Percentiles rank a stretch among this genome's conserved stretches.
Evolutionary conservation across 345 rosid species (phyloP).

Genomic region (Laguncularia racemosa): DNA sequence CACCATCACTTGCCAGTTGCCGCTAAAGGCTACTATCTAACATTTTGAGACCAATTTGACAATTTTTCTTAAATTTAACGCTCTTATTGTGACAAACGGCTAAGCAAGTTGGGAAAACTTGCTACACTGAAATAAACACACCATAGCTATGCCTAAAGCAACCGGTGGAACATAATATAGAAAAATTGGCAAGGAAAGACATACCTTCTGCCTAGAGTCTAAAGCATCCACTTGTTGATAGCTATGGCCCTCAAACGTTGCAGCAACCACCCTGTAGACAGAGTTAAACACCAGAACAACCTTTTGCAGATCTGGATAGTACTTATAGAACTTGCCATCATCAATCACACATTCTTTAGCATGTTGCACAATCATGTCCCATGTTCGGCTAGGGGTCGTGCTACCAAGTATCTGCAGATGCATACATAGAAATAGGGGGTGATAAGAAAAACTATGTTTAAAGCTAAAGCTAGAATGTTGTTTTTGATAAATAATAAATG

Average conservation of each 20-base stretch:
- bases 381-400: slow-evolving; percentile 33
- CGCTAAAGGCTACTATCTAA: too few relatives aligned
- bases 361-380: slow-evolving; percentile 56
- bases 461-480: too few relatives aligned
- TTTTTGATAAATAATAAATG: too few relatives aligned
- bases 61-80: too few relatives aligned
- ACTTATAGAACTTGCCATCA: slow-evolving; percentile 32
- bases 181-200: neutral
- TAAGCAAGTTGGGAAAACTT: neutral
- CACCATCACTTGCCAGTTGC: neutral
- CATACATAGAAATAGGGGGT: slow-evolving; percentile 1
- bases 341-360: slow-evolving; percentile 50
- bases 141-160: neutral
- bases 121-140: neutral
- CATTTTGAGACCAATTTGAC: too few relatives aligned
- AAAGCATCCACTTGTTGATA: slow-evolving; percentile 23
- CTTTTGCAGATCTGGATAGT: slow-evolving; percentile 18
- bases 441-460: too few relatives aligned
- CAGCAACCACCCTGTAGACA: slow-evolving; percentile 36
- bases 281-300: slow-evolving; percentile 40
- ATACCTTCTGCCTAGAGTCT: slow-evolving; percentile 28
- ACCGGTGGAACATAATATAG: neutral
- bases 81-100: neutral
- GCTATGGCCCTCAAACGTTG: slow-evolving; percentile 23
- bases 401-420: slow-evolving; percentile 37